phyloP scores from a whole-genome alignment of 805 yeast genomes.

The Candida montana region DNA sequence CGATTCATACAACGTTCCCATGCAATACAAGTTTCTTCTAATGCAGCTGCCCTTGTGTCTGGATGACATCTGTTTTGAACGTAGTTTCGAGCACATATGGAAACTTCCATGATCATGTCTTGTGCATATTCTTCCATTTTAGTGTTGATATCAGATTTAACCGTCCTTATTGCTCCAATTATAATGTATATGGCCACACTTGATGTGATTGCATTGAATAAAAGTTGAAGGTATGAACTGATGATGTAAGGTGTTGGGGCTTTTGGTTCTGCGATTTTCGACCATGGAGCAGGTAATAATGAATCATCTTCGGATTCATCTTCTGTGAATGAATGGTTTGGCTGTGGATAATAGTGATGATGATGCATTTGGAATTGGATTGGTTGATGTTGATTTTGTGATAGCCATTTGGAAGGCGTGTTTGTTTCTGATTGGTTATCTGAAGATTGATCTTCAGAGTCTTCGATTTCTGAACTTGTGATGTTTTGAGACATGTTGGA shows the following conservation, averaged over 20 bases:
- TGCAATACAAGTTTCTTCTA: conserved; percentile 48
- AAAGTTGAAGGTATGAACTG: conserved; percentile 56
- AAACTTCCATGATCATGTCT: conserved; percentile 45
- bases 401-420: not conserved
- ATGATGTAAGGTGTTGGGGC: conserved; percentile 51
- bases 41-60: conserved; percentile 50
- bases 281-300: conserved; percentile 57
- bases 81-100: conserved; percentile 47
- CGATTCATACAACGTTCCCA: conserved; percentile 68
- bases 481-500: conserved; percentile 1
- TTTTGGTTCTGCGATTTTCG: conserved; percentile 42
- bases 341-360: conserved; percentile 37
- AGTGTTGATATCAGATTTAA: conserved; percentile 48
- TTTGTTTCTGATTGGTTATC: not conserved
- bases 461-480: conserved; percentile 1
- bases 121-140: conserved; percentile 44
- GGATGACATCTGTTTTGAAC: conserved; percentile 53
- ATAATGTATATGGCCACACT: conserved; percentile 40
- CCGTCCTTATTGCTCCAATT: conserved; percentile 39
- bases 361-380: conserved; percentile 36
- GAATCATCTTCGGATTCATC: conserved; percentile 10
- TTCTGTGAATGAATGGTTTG: conserved; percentile 6
- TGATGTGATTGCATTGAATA: conserved; percentile 44
- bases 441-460: not conserved
- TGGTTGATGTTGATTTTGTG: conserved; percentile 8